Evolutionary conservation across 345 rosid species (phyloP), one percentile per base, ranked within the genome.

Genomic region (Euclidium syriacum): DNA sequence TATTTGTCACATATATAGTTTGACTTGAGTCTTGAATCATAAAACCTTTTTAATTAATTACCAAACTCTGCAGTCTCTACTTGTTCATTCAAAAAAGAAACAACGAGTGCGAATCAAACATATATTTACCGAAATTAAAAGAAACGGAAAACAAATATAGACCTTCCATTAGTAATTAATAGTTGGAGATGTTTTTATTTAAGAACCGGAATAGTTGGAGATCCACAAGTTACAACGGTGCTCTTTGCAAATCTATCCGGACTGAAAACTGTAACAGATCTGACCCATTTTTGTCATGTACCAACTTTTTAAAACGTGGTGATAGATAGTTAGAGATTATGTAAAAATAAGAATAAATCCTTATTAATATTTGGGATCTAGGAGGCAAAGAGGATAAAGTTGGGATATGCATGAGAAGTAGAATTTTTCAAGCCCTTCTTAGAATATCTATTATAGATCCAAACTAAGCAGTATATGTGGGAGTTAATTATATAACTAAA

Each of bases 401-500:
- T 58, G 12, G 60, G 18, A 18, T 68, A 68, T 58, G 15, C 42
- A 58, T 67, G 24, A 49, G 51, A 40, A 7, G 11, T 18, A 34
- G 22, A 57, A 27, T 23, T 14, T 57, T 48, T 41, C 24, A 59
- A 30, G 16, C 30, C 38, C 5, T 46, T 40, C 51, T 58, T 42
- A 12, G 32, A 33, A 42, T 52, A 25, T 34, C 8, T 38, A 19
- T 25, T 8, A 47, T 19, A 48, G 35, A 35, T 55, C 38, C 27
- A 47, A 2, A 55, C n/a, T 42, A 23, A 43, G 10, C 17, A 42
- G 4, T 53, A 43, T n/a, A n/a, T n/a, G n/a, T n/a, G n/a, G 7
- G 23, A 23, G 10, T 49, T 53, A 35, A 24, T n/a, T n/a, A n/a
- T 10, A 32, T 17, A 46, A 18, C 49, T 46, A 66, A 23, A 56